These are phyloP conservation scores for Ganoderma sinense DNA, from an alignment of 1,284 basidiomycete genomes.

Conservation along the genomic window DNA sequence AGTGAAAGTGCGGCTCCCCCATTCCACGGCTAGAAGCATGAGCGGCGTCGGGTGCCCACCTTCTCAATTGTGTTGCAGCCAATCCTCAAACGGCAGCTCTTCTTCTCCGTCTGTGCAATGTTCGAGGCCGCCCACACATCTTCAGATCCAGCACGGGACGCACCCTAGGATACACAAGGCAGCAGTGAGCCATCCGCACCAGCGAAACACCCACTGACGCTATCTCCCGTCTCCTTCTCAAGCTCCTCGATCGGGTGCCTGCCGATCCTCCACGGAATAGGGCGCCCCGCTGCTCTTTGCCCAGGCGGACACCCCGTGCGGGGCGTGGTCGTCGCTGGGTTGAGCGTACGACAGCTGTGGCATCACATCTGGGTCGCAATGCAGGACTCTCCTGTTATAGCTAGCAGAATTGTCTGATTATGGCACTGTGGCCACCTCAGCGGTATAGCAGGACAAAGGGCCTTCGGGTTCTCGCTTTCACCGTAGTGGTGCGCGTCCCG, in stretches of 20 bases:
- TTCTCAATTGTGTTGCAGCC: neutral
- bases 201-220: neutral
- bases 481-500: neutral
- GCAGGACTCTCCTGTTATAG: conserved; percentile 1
- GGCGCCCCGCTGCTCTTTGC: neutral
- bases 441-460: neutral
- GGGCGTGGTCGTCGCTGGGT: neutral
- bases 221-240: neutral
- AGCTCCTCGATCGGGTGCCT: conserved; percentile 2
- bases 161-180: neutral
- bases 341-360: neutral
- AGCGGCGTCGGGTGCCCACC: neutral
- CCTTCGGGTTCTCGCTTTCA: neutral
- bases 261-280: neutral
- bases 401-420: neutral
- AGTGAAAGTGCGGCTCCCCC: neutral
- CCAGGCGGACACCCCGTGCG: neutral
- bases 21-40: neutral
- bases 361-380: neutral
- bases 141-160: neutral
- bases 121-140: neutral
- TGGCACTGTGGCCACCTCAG: neutral
- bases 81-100: neutral
- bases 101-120: neutral
- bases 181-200: neutral